Conservation (phyloP, 2,329 filamentous ascomycete species). For the Alternaria dauci region DNA sequence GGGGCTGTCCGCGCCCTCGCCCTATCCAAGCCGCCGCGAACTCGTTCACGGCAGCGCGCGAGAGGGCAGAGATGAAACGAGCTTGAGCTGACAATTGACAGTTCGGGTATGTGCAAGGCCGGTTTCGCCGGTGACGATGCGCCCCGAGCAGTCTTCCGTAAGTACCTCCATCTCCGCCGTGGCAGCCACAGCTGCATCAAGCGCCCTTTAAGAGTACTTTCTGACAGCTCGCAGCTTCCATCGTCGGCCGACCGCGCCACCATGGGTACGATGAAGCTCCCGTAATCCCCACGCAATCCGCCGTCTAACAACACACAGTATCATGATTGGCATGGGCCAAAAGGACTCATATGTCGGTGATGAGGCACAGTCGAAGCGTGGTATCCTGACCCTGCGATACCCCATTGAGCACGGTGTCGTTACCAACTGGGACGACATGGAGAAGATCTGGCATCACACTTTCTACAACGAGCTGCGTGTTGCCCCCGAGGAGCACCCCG, state of each 20-base stretch:
- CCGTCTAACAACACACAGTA: conserved; percentile 68
- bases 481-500: conserved; percentile 99
- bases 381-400: conserved; percentile 99
- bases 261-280: conserved; percentile 81
- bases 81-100: conserved; percentile 59
- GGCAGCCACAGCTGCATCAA: conserved; percentile 17
- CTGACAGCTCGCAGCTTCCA: conserved; percentile 75
- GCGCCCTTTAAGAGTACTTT: conserved; percentile 28
- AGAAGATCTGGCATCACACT: conserved; percentile 99
- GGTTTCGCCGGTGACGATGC: conserved; percentile 99
- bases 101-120: conserved; percentile 99
- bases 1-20: conserved; percentile 44
- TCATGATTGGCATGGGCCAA: conserved; percentile 99
- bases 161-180: conserved; percentile 61
- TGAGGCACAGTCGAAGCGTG: conserved; percentile 99
- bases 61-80: conserved; percentile 30
- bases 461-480: conserved; percentile 99
- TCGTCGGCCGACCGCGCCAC: conserved; percentile 99
- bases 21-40: conserved; percentile 32
- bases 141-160: conserved; percentile 99
- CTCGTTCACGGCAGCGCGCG: conserved; percentile 35
- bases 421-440: conserved; percentile 99
- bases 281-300: conserved; percentile 27
- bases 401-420: conserved; percentile 99
- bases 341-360: conserved; percentile 99